Evolutionary conservation across 371 early-diverging fungal genomes (phyloP).

Genomic region (Apophysomyces trapeziformis): DNA sequence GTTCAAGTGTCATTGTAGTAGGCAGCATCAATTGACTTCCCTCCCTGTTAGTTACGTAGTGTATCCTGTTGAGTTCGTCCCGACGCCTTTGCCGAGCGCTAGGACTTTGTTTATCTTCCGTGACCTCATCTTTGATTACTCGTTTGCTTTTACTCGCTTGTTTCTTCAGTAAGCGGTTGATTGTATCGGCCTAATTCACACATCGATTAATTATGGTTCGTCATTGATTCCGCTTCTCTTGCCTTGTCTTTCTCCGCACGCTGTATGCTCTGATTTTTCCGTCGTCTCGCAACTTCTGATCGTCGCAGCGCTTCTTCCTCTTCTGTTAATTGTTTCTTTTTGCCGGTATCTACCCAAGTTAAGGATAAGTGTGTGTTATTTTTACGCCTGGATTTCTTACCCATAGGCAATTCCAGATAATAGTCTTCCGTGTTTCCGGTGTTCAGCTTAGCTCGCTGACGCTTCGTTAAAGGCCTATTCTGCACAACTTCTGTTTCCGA

Average conservation of each 20-base stretch:
- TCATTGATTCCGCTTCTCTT: not conserved
- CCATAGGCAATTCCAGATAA: conserved; percentile 70
- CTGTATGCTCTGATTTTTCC: conserved; percentile 79
- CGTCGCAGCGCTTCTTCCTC: conserved; percentile 72
- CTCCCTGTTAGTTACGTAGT: conserved; percentile 29
- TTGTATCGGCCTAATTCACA: conserved; percentile 58
- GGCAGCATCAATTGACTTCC: conserved; percentile 40
- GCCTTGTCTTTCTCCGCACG: conserved; percentile 78
- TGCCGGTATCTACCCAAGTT: conserved; percentile 48
- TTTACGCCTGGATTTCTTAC: conserved; percentile 32
- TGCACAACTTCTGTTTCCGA: conserved; percentile 49
- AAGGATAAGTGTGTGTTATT: not conserved
- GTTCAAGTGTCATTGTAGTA: conserved; percentile 24
- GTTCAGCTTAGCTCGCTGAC: conserved; percentile 71
- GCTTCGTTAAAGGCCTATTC: conserved; percentile 67
- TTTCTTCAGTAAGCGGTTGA: conserved; percentile 75
- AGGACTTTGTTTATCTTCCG: conserved; percentile 29
- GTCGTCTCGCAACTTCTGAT: conserved; percentile 76
- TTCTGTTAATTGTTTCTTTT: conserved; percentile 64
- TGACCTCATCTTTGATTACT: conserved; percentile 58
- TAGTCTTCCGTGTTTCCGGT: conserved; percentile 61
- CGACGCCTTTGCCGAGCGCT: conserved; percentile 20
- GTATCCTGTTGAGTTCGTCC: conserved; percentile 34
- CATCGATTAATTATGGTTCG: not conserved
- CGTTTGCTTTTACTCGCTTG: conserved; percentile 72